Evolutionary conservation across 441 rosid species (phyloP), one percentile per base, ranked within the genome.

Genomic region (Capsella rubella): DNA sequence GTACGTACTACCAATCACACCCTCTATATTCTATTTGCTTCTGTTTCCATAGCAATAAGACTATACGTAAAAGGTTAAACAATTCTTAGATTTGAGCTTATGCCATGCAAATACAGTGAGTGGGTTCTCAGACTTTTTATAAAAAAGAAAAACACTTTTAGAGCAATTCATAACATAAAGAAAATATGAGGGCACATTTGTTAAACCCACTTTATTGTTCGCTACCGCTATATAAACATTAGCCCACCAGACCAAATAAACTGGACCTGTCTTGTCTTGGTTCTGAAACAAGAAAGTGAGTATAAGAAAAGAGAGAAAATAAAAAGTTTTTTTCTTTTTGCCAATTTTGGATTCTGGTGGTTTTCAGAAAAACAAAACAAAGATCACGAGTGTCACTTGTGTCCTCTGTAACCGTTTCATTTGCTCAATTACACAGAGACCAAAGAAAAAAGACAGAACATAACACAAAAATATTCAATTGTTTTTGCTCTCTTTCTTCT

Each of bases 381-480:
- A 63, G 78, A 66, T 73, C 81, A 73, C 74, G 74, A 76, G 79
- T 76, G 75, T 76, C 75, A 76, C 79, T 76, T 64, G 79, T 47
- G 71, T 51, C 64, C 71, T 64, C 62, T 70, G 67, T 64, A 76
- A 64, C 75, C 79, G 79, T 76, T 76, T 76, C 75, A 64, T 70
- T 70, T 60, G 51, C 69, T 69, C 66, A 63, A 62, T 63, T 45
- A 6, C 59, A 69, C 39, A 76, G 42, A 76, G 34, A 68, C 78
- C 25, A 55, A 66, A 46, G 10, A 29, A 47, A 27, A 18, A 60
- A 46, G 67, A 70, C 75, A 75, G 60, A 72, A 29, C 67, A 59
- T 56, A 64, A 67, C 34, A 62, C 47, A 43, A 52, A 66, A 67
- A 67, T 67, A 25, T 67, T 75, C 57, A 29, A 15, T 61, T 42